These are phyloP conservation scores for Niveomyces coronatus DNA, from an alignment of 2,329 filamentous ascomycete genomes.

Conservation along the genomic window DNA sequence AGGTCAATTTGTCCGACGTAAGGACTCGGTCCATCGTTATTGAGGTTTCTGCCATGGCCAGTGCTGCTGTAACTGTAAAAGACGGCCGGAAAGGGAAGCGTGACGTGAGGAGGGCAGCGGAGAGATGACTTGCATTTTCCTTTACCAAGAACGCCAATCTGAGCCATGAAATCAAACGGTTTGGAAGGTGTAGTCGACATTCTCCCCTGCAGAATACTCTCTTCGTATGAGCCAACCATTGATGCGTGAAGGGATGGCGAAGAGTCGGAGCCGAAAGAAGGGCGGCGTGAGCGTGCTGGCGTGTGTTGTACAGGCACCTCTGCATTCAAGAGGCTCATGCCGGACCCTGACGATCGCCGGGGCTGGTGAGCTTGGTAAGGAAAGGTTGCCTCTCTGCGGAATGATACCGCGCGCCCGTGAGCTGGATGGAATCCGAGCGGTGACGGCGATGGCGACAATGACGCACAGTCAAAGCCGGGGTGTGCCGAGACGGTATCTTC, in stretches of 20 bases:
- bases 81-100: conserved; percentile 82
- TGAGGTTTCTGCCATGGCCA: conserved; percentile 49
- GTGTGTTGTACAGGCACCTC: conserved; percentile 40
- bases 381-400: conserved; percentile 48
- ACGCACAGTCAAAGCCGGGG: conserved; percentile 60
- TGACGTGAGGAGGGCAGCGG: conserved; percentile 81
- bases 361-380: conserved; percentile 73
- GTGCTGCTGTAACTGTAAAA: conserved; percentile 86
- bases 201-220: conserved; percentile 84
- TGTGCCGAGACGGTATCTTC: conserved; percentile 32
- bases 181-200: conserved; percentile 96
- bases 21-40: conserved; percentile 81
- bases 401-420: conserved; percentile 18
- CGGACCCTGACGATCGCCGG: conserved; percentile 60
- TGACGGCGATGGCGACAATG: conserved; percentile 32
- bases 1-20: conserved; percentile 92
- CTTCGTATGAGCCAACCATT: conserved; percentile 96
- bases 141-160: conserved; percentile 85
- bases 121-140: conserved; percentile 81
- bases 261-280: conserved; percentile 62
- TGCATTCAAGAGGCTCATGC: conserved; percentile 29
- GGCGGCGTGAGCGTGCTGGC: conserved; percentile 46
- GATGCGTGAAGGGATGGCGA: conserved; percentile 80
- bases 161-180: conserved; percentile 83
- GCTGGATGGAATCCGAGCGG: conserved; percentile 15